Evolutionary conservation across 257 asterid species (phyloP).

Genomic region (Solanum gracilifrons): DNA sequence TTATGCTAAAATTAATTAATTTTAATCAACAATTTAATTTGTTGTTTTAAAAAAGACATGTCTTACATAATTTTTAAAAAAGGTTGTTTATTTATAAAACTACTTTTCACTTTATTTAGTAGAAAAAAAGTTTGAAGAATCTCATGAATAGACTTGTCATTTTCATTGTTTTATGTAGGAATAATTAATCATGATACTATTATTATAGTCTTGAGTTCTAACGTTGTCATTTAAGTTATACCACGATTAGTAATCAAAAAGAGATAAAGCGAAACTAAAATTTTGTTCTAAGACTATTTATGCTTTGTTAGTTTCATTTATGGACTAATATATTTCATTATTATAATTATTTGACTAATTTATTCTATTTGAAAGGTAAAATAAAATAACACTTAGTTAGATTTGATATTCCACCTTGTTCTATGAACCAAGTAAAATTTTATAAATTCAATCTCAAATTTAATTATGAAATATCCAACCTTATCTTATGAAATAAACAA

Average conservation of each 20-base stretch:
- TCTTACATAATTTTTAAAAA: not conserved
- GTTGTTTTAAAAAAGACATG: not conserved
- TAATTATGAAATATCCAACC: not conserved
- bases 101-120: not conserved
- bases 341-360: not conserved
- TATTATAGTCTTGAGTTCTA: not conserved
- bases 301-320: not conserved
- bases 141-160: not conserved
- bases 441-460: not conserved
- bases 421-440: not conserved
- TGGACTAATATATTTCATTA: accelerated
- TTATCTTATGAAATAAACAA: not conserved
- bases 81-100: not conserved
- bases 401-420: not conserved
- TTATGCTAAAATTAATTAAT: not conserved
- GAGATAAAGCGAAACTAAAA: not conserved
- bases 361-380: not conserved
- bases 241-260: not conserved
- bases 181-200: not conserved
- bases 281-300: not conserved
- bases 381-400: not conserved
- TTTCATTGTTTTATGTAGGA: not conserved
- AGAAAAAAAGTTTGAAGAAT: not conserved
- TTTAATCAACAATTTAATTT: not conserved
- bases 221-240: not conserved